Conservation (phyloP, 2,329 filamentous ascomycete genomes). For the Microdochium nivale region DNA sequence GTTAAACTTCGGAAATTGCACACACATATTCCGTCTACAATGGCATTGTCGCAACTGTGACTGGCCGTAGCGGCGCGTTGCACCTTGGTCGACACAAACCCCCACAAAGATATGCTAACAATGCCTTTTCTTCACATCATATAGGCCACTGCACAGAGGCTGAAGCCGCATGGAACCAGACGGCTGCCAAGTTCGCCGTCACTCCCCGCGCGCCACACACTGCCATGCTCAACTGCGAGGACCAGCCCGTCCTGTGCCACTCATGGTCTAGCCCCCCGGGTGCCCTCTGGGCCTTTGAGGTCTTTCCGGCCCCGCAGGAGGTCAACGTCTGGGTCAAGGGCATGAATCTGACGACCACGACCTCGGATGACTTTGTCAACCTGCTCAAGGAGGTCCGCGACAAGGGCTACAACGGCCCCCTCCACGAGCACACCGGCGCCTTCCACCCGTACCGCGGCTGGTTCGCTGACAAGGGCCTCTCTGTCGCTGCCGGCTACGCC, state of each 20-base stretch:
- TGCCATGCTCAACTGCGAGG: slow-evolving; percentile 64
- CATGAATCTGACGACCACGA: slow-evolving; percentile 62
- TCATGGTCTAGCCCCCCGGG: slow-evolving; percentile 59
- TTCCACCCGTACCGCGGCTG: slow-evolving; percentile 72
- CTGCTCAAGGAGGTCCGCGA: slow-evolving; percentile 35
- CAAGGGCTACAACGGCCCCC: slow-evolving; percentile 31
- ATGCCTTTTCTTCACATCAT: background rate
- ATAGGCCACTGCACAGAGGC: slow-evolving; percentile 55
- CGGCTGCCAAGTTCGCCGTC: slow-evolving; percentile 53
- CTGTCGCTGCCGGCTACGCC: slow-evolving; percentile 56
- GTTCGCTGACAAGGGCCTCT: slow-evolving; percentile 52
- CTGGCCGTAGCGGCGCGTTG: too few species aligned
- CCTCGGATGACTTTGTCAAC: slow-evolving; percentile 52
- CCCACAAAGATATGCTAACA: too few species aligned
- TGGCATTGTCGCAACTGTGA: too few species aligned
- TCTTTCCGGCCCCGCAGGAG: slow-evolving; percentile 55
- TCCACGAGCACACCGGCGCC: slow-evolving; percentile 46
- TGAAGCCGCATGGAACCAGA: slow-evolving; percentile 59
- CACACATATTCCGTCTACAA: too few species aligned
- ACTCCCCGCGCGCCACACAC: slow-evolving; percentile 57
- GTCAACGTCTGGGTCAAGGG: slow-evolving; percentile 56
- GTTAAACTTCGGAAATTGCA: too few species aligned
- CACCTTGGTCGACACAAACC: too few species aligned
- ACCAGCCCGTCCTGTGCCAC: slow-evolving; percentile 67
- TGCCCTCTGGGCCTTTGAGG: slow-evolving; percentile 56